Conservation (phyloP, 1,139 yeast genomes). For the Debaryomycetaceae sp. region DNA sequence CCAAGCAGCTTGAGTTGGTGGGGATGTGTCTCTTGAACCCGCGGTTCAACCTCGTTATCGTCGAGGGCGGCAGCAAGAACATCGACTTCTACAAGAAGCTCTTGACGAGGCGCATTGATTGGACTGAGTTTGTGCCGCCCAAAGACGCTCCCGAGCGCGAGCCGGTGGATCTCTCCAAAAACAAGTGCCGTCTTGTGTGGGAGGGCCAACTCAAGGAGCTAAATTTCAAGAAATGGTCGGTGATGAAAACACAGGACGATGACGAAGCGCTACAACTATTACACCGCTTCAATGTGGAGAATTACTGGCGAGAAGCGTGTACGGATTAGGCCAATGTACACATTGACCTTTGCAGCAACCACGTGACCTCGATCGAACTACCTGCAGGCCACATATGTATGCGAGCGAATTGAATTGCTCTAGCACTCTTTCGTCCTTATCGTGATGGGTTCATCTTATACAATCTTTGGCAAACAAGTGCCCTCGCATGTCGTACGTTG, state of each 20-base stretch:
- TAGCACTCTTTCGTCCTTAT: constrained; percentile 1
- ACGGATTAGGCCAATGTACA: too few relatives aligned
- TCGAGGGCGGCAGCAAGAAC: constrained; percentile 67
- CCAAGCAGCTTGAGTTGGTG: constrained; percentile 60
- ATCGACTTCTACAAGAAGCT: constrained; percentile 61
- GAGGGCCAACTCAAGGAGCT: constrained; percentile 60
- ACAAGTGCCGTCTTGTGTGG: constrained; percentile 63
- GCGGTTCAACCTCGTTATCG: constrained; percentile 56
- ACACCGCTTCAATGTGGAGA: constrained; percentile 47
- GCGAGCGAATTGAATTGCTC: constrained; percentile 7
- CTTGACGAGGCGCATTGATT: constrained; percentile 58
- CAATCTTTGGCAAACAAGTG: constrained; percentile 59
- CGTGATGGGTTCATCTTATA: constrained; percentile 58
- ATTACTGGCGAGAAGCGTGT: constrained; percentile 56
- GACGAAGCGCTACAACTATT: constrained; percentile 53
- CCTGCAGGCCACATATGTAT: background rate
- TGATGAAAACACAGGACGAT: constrained; percentile 46
- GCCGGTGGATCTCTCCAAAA: constrained; percentile 38
- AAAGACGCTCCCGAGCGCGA: constrained; percentile 12
- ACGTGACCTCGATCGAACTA: background rate
- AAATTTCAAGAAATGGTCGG: constrained; percentile 60
- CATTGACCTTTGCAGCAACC: too few relatives aligned
- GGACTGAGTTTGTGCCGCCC: constrained; percentile 51
- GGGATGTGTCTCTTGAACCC: constrained; percentile 51
- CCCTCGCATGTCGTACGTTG: constrained; percentile 59